phyloP scores from a whole-genome alignment of 352 stramenopile genomes.

The Pelagophyceae sp. region DNA sequence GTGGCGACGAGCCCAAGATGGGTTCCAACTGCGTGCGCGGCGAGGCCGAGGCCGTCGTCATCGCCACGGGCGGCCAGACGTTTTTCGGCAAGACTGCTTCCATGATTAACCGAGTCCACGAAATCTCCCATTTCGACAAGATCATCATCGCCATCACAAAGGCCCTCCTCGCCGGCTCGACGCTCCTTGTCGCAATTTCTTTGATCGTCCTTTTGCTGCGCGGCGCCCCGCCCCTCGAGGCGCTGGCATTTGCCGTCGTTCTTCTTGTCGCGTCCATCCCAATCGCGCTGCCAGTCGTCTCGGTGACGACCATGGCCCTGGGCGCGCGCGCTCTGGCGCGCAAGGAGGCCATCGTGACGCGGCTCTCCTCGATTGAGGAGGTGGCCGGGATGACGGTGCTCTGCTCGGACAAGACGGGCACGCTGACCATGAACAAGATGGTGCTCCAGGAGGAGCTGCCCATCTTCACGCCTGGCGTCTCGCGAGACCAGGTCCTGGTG shows the following conservation, averaged over 20 bases:
- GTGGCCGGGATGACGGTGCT: constrained; percentile 85
- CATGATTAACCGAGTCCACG: constrained; percentile 60
- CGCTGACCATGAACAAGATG: constrained; percentile 88
- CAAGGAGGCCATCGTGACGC: constrained; percentile 80
- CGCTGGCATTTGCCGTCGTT: constrained; percentile 72
- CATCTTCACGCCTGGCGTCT: constrained; percentile 65
- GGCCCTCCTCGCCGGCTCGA: constrained; percentile 69
- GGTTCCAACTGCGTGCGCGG: constrained; percentile 65
- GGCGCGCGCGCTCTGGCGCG: constrained; percentile 71
- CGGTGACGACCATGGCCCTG: constrained; percentile 79
- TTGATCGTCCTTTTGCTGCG: constrained; percentile 70
- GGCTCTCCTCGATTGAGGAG: constrained; percentile 80
- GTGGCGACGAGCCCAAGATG: constrained; percentile 67
- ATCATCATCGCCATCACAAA: constrained; percentile 77
- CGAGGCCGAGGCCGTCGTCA: constrained; percentile 81
- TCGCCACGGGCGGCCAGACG: constrained; percentile 70
- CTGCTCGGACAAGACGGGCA: constrained; percentile 93
- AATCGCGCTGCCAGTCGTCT: constrained; percentile 82
- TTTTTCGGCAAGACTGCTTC: constrained; percentile 79
- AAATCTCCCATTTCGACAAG: constrained; percentile 74
- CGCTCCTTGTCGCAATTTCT: constrained; percentile 70
- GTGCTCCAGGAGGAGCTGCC: constrained; percentile 78
- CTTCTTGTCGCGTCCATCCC: constrained; percentile 81
- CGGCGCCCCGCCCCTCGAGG: constrained; percentile 58
- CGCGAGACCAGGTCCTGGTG: constrained; percentile 70